A percentile compares a stretch with the other conserved stretches of the same genome.
Evolutionary conservation across 768 basidiomycete genomes (phyloP).

Genomic region (Mycena kentingensis): DNA sequence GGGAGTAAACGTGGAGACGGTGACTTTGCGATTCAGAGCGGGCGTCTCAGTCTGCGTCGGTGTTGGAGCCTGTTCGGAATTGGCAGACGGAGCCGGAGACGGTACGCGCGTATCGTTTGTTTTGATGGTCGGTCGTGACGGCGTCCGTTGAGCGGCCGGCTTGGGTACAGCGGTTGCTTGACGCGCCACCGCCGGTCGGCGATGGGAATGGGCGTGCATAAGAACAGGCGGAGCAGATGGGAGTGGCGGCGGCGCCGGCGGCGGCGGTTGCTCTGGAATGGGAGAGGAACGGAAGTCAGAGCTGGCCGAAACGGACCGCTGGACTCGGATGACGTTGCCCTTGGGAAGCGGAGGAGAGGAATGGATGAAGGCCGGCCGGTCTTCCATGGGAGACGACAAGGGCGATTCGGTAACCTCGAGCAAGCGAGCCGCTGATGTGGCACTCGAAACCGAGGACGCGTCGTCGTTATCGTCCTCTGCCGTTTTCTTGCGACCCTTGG

Average conservation of each 20-base stretch:
- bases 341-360: slow-evolving; percentile 34
- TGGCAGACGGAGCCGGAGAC: slow-evolving; percentile 15
- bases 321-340: slow-evolving; percentile 23
- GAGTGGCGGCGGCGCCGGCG: slow-evolving; percentile 27
- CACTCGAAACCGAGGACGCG: slow-evolving; percentile 39
- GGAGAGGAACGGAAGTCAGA: slow-evolving; percentile 3
- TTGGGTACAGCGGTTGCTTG: slow-evolving; percentile 10
- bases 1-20: slow-evolving; percentile 3
- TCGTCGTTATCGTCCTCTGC: slow-evolving; percentile 27
- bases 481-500: slow-evolving; percentile 38
- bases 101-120: slow-evolving; percentile 12
- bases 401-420: slow-evolving; percentile 41
- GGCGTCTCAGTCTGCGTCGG: too few relatives aligned
- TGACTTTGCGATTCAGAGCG: slow-evolving; percentile 22
- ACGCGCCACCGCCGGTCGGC: slow-evolving; percentile 4
- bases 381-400: slow-evolving; percentile 45
- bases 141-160: slow-evolving; percentile 12
- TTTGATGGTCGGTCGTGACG: slow-evolving; percentile 6
- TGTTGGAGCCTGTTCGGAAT: slow-evolving; percentile 26
- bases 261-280: slow-evolving; percentile 20
- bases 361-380: slow-evolving; percentile 16
- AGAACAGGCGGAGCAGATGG: slow-evolving; percentile 21
- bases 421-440: slow-evolving; percentile 40
- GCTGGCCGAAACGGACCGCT: slow-evolving; percentile 21
- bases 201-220: slow-evolving; percentile 25